phyloP scores from a whole-genome alignment of 306 rosid species.

The Corylus americana region DNA sequence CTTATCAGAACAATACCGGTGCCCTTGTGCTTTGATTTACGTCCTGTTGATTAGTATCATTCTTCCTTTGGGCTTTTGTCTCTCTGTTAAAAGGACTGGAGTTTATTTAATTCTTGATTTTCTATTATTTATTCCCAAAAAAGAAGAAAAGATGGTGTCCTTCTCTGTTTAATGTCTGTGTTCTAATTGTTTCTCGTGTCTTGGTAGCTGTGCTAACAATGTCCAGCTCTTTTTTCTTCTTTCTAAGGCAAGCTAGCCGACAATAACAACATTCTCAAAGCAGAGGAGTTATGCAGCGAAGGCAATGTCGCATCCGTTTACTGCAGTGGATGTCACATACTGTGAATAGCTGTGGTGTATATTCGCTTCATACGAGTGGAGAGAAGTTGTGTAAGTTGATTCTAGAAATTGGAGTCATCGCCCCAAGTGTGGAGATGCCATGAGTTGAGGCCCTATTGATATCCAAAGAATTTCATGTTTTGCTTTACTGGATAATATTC shows the following conservation, averaged over 20 bases:
- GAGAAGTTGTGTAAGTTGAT: too few species aligned
- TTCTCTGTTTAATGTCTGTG: neutral
- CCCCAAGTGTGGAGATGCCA: too few species aligned
- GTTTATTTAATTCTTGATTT: neutral
- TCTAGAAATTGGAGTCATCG: too few species aligned
- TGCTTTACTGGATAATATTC: too few species aligned
- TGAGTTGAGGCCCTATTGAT: too few species aligned
- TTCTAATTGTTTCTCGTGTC: neutral
- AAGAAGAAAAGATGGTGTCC: neutral
- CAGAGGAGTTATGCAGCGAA: too few species aligned
- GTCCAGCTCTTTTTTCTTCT: neutral
- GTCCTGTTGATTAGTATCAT: neutral
- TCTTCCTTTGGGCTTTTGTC: neutral
- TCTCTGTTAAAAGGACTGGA: neutral
- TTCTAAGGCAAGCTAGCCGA: neutral
- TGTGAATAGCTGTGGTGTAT: too few species aligned
- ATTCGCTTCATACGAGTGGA: too few species aligned
- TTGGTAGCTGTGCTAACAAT: neutral
- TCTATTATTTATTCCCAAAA: neutral
- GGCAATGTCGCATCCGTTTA: too few species aligned
- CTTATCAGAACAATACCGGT: slow-evolving; percentile 5
- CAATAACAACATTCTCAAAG: too few species aligned
- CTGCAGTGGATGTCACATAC: too few species aligned
- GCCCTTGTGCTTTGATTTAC: neutral
- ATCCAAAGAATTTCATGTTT: too few species aligned